These are phyloP conservation scores for Eremothecium sinecaudum DNA, from an alignment of 1,139 yeast species.

Conservation along the genomic window DNA sequence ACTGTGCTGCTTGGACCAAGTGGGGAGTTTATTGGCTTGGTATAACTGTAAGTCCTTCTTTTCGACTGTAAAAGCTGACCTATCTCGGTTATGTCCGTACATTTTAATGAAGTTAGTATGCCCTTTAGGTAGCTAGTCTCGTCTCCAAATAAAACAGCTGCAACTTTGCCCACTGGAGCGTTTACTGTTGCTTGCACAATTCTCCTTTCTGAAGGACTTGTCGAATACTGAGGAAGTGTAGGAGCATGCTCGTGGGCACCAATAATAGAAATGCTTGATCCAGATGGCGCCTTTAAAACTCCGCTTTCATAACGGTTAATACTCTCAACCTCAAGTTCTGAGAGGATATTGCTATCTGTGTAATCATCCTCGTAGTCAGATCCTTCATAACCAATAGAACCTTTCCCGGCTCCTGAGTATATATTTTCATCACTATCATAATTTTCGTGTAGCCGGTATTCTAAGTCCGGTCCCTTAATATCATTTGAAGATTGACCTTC, in stretches of 20 bases:
- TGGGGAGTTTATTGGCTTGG: constrained; percentile 70
- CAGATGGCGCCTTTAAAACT: constrained; percentile 7
- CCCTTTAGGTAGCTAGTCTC: constrained; percentile 47
- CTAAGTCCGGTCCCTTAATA: constrained; percentile 4
- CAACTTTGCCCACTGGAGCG: constrained; percentile 78
- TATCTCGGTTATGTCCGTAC: constrained; percentile 55
- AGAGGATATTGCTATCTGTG: constrained; percentile 18
- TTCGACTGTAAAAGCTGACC: constrained; percentile 37
- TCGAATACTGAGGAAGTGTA: constrained; percentile 42
- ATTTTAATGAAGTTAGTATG: constrained; percentile 55
- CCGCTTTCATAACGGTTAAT: constrained; percentile 6
- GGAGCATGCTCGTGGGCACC: constrained; percentile 45
- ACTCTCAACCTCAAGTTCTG: constrained; percentile 20
- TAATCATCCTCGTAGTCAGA: constrained; percentile 27
- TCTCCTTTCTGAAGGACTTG: constrained; percentile 51
- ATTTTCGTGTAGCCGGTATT: background rate
- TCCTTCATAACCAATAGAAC: constrained; percentile 17
- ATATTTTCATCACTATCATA: constrained; percentile 8
- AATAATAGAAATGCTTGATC: constrained; percentile 9
- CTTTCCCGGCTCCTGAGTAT: constrained; percentile 10
- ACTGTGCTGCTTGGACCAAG: constrained; percentile 91
- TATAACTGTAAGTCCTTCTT: constrained; percentile 55
- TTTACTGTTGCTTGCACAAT: constrained; percentile 51
- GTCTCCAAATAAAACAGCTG: constrained; percentile 58
- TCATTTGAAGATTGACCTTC: background rate